phyloP scores from a whole-genome alignment of 2,329 filamentous ascomycete genomes.

The Aspergillus puulaauensis region DNA sequence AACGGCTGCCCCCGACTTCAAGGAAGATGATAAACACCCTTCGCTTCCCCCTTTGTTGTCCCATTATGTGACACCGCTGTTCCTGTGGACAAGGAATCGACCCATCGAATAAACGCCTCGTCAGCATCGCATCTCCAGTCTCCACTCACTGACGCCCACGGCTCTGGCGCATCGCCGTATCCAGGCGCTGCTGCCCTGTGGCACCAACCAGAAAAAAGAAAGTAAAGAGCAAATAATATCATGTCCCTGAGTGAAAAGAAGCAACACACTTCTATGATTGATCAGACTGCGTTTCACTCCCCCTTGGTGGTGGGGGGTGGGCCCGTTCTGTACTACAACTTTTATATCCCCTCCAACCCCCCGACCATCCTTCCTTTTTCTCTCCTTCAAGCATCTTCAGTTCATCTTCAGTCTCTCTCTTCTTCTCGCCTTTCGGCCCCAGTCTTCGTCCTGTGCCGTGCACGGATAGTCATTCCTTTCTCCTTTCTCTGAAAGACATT shows the following conservation, averaged over 20 bases:
- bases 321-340: background rate
- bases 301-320: background rate
- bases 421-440: constrained; percentile 6
- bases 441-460: constrained; percentile 30
- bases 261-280: background rate
- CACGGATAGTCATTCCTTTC: constrained; percentile 31
- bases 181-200: background rate
- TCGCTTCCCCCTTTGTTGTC: background rate
- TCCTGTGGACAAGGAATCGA: background rate
- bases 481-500: constrained; percentile 1
- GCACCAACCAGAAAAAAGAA: background rate
- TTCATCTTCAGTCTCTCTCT: background rate
- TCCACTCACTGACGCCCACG: background rate
- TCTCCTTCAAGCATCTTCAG: background rate
- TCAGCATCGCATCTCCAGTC: background rate
- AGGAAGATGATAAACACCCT: background rate
- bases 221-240: background rate
- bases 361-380: background rate
- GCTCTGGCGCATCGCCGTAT: background rate
- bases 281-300: background rate
- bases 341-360: constrained; percentile 1
- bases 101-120: background rate
- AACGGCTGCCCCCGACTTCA: background rate
- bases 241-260: background rate
- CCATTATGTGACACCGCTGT: background rate